Evolutionary conservation across 2,329 filamentous ascomycete genomes (phyloP).

Genomic region (Ceratocystis alfenasii): DNA sequence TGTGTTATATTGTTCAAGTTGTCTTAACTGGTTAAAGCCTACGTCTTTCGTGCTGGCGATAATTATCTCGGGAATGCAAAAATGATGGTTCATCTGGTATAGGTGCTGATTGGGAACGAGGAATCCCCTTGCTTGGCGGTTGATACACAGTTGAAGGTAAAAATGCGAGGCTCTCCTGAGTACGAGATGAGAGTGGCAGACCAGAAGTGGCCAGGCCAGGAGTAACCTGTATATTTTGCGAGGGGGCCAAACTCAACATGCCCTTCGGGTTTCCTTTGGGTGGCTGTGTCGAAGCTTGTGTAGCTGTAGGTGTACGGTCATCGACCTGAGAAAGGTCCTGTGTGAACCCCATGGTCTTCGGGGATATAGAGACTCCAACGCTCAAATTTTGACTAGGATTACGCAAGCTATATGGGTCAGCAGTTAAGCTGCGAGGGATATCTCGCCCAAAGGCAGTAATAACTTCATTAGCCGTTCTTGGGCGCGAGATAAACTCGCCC

Average conservation of each 20-base stretch:
- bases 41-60: slow-evolving; percentile 8
- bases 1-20: background rate
- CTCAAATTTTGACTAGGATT: slow-evolving; percentile 39
- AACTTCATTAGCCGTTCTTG: too few relatives aligned
- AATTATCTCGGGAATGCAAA: background rate
- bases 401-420: slow-evolving; percentile 42
- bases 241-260: background rate
- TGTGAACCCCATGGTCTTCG: slow-evolving; percentile 77
- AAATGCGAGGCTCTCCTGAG: slow-evolving; percentile 37
- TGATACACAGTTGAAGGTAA: slow-evolving; percentile 51
- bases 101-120: slow-evolving; percentile 50
- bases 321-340: slow-evolving; percentile 41
- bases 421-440: too few relatives aligned
- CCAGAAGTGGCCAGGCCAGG: slow-evolving; percentile 44
- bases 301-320: slow-evolving; percentile 13
- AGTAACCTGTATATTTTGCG: slow-evolving; percentile 22
- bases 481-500: slow-evolving; percentile 27
- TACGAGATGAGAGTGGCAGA: slow-evolving; percentile 36
- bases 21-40: background rate
- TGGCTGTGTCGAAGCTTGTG: background rate
- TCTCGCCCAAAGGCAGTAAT: too few relatives aligned
- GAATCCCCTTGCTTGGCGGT: slow-evolving; percentile 41
- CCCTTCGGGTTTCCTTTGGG: background rate
- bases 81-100: slow-evolving; percentile 33
- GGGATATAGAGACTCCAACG: slow-evolving; percentile 78